Evolutionary conservation across 768 basidiomycete genomes (phyloP).

Genomic region (Auriculariales sp.): DNA sequence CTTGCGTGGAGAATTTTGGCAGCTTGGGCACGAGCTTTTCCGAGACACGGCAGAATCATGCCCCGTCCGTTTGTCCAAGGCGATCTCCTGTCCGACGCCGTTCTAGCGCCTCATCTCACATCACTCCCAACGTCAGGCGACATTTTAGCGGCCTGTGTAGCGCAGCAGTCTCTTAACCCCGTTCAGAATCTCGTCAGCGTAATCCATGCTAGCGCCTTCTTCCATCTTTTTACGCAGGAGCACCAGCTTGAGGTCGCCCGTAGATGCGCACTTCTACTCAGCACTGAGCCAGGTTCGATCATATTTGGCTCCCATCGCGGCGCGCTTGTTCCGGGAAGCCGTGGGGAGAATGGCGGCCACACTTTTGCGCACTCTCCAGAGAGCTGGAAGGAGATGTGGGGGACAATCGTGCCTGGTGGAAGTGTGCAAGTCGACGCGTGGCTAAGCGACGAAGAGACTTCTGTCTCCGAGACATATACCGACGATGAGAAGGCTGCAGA

Average conservation of each 20-base stretch:
- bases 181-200: conserved; percentile 5
- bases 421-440: not conserved
- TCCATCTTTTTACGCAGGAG: conserved; percentile 27
- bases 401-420: not conserved
- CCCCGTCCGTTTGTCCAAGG: conserved; percentile 8
- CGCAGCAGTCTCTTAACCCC: not conserved
- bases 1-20: conserved; percentile 8
- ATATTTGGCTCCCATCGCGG: conserved; percentile 28
- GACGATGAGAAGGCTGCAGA: not conserved
- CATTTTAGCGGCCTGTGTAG: not conserved
- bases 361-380: conserved; percentile 15
- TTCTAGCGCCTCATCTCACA: not conserved
- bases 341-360: not conserved
- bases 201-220: conserved; percentile 12
- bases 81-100: conserved; percentile 1
- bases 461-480: not conserved
- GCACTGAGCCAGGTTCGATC: conserved; percentile 27
- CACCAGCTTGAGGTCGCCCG: conserved; percentile 27
- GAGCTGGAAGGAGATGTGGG: conserved; percentile 24
- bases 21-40: conserved; percentile 11
- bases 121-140: conserved; percentile 3
- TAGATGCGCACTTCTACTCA: conserved; percentile 27
- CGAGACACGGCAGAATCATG: conserved; percentile 1
- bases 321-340: no score
- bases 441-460: not conserved